phyloP scores from a whole-genome alignment of 179 eudicot species.

The Beta macrorhiza region DNA sequence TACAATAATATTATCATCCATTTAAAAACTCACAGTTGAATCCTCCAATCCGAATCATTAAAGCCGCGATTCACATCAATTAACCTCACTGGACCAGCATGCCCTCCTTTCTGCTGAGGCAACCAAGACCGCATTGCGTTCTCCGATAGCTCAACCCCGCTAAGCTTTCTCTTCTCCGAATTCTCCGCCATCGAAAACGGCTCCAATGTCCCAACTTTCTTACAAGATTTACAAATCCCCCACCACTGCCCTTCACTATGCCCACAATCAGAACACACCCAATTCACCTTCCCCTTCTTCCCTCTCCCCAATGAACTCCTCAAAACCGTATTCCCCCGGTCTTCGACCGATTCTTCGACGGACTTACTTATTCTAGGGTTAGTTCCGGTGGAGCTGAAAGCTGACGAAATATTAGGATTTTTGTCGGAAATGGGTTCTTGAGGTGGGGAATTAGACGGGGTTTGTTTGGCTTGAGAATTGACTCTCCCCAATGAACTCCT shows the following conservation, averaged over 20 bases:
- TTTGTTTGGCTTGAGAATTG: slow-evolving; percentile 7
- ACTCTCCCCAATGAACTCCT: slow-evolving; percentile 25
- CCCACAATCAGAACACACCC: slow-evolving; percentile 78
- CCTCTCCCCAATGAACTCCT: slow-evolving; percentile 27
- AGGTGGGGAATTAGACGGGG: slow-evolving; percentile 9
- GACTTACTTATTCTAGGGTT: slow-evolving; percentile 7
- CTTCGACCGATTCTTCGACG: slow-evolving; percentile 21
- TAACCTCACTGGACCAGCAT: slow-evolving; percentile 56
- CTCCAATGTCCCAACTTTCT: slow-evolving; percentile 47
- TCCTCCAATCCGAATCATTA: slow-evolving; percentile 65
- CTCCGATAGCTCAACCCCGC: slow-evolving; percentile 58
- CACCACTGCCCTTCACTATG: slow-evolving; percentile 79
- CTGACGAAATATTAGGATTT: slow-evolving; percentile 34
- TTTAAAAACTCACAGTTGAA: slow-evolving; percentile 59
- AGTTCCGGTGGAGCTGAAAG: slow-evolving; percentile 16
- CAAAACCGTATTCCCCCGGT: not conserved
- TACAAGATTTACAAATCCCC: slow-evolving; percentile 67
- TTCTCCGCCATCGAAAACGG: slow-evolving; percentile 39
- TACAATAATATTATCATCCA: not conserved
- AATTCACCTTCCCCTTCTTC: slow-evolving; percentile 51
- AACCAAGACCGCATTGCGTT: slow-evolving; percentile 62
- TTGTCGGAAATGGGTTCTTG: slow-evolving; percentile 12
- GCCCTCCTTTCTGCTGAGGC: slow-evolving; percentile 39
- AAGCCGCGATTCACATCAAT: slow-evolving; percentile 63
- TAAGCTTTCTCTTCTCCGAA: slow-evolving; percentile 31